Base-by-base conservation (phyloP, 495 filamentous ascomycete species). In the Cladorrhinum samala region DNA sequence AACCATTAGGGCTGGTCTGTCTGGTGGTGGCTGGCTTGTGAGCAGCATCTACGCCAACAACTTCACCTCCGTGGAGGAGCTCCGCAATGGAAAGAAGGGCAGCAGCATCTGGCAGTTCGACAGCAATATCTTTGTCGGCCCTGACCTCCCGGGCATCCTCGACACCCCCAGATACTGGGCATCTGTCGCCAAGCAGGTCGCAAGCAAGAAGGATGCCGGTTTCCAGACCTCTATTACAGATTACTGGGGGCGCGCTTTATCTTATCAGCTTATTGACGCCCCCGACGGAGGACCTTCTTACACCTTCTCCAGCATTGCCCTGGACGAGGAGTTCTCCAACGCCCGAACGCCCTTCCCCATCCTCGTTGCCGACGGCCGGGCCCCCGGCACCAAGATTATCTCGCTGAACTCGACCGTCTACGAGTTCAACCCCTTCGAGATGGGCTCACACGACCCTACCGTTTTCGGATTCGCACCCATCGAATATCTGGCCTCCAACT, bases 1-100 rank as follows among this genome's bases (percentile, higher is more conserved):
- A 6, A 37, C 23, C 23, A 1, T 16, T 20, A 60, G 58, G 38
- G 76, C 89, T 16, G 92, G 89, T 30, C 75, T 96, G 17, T 91
- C 87, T 14, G 92, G 92, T 27, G 93, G 92, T 48, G 81, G 83
- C 11, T 97, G 92, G 92, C 70, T 96, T 9, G 80, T 96, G 9
- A 87, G 88, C 6, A 90, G 86, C 24, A 78, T 97, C 16, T 93
- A 82, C 61, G 74, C 85, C 54, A 97, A 96, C 72, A 97, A 96
- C 69, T 97, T 91, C 72, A 86, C 85, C 27, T 84, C 82, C 14
- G 77, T 96, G 39, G 64, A 79, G 25, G 65, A 65, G 37, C 78
- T 94, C 53, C 79, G 83, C 25, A 66, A 81, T 27, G 78, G 77
- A 17, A 71, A 74, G 58, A 59, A 75, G 1, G 80, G 77, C 11